phyloP scores from a whole-genome alignment of 1,284 basidiomycete species.

The Pterula multifida region DNA sequence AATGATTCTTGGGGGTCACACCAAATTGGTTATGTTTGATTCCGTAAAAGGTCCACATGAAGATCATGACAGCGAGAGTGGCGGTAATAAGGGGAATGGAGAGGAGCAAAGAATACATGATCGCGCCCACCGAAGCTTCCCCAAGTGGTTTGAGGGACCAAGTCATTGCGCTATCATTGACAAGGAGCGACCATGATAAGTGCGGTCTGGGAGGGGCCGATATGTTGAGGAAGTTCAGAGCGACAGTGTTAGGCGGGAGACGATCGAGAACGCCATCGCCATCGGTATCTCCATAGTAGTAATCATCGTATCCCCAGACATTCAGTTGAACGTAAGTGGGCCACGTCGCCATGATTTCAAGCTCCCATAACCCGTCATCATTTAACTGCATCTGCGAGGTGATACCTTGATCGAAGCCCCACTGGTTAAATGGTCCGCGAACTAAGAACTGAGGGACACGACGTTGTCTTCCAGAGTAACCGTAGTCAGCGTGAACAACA shows the following conservation, averaged over 20 bases:
- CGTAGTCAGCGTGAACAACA: slow-evolving; percentile 68
- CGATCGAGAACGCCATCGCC: slow-evolving; percentile 81
- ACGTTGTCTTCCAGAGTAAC: slow-evolving; percentile 43
- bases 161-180: slow-evolving; percentile 66
- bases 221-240: slow-evolving; percentile 83
- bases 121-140: slow-evolving; percentile 64
- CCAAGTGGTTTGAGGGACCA: slow-evolving; percentile 79
- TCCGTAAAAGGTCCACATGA: slow-evolving; percentile 93
- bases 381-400: slow-evolving; percentile 52
- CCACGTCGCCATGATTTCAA: slow-evolving; percentile 81
- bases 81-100: slow-evolving; percentile 78
- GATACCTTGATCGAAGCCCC: slow-evolving; percentile 83
- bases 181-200: slow-evolving; percentile 72
- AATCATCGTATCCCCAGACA: slow-evolving; percentile 80
- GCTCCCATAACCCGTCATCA: slow-evolving; percentile 56
- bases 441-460: slow-evolving; percentile 79
- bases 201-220: slow-evolving; percentile 72
- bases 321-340: slow-evolving; percentile 82
- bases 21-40: slow-evolving; percentile 91
- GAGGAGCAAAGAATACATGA: slow-evolving; percentile 75
- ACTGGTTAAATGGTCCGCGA: slow-evolving; percentile 80
- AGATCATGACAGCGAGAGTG: slow-evolving; percentile 68
- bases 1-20: slow-evolving; percentile 58
- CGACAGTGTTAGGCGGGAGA: slow-evolving; percentile 75
- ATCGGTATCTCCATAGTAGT: slow-evolving; percentile 83